A percentile compares a stretch with the other conserved stretches of the same genome.
Evolutionary conservation across 2,329 filamentous ascomycete genomes (phyloP).

Genomic region (Alternaria solani): DNA sequence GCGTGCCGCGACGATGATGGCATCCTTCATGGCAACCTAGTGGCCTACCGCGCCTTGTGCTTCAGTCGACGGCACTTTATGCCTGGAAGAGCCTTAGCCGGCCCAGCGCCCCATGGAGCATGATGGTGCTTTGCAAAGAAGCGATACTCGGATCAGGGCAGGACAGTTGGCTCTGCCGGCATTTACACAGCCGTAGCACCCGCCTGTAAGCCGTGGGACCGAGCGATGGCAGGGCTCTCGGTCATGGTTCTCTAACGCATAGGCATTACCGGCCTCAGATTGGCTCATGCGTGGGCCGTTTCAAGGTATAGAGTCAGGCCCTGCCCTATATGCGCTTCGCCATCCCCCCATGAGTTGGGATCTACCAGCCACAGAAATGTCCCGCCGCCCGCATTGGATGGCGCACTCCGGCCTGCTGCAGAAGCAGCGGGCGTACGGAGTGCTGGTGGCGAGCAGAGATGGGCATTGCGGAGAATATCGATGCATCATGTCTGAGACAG

Average conservation of each 20-base stretch:
- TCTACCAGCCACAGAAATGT: constrained; percentile 49
- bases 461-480: constrained; percentile 23
- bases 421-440: constrained; percentile 35
- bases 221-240: constrained; percentile 34
- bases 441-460: constrained; percentile 31
- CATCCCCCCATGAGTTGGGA: constrained; percentile 43
- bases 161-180: constrained; percentile 44
- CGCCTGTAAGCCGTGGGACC: constrained; percentile 44
- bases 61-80: constrained; percentile 32
- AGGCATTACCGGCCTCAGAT: constrained; percentile 48
- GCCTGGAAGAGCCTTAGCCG: constrained; percentile 43
- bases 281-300: constrained; percentile 53
- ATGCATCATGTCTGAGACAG: constrained; percentile 28
- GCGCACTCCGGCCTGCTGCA: constrained; percentile 42
- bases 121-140: constrained; percentile 35
- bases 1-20: neutral
- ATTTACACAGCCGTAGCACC: constrained; percentile 49
- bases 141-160: constrained; percentile 42
- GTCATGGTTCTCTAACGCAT: constrained; percentile 48
- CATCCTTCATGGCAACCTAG: constrained; percentile 14
- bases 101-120: constrained; percentile 28
- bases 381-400: constrained; percentile 37
- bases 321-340: constrained; percentile 50
- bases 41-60: constrained; percentile 34
- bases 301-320: constrained; percentile 48